Conservation (phyloP, 768 basidiomycete genomes). For the Boletus pseudo-olivaceus region DNA sequence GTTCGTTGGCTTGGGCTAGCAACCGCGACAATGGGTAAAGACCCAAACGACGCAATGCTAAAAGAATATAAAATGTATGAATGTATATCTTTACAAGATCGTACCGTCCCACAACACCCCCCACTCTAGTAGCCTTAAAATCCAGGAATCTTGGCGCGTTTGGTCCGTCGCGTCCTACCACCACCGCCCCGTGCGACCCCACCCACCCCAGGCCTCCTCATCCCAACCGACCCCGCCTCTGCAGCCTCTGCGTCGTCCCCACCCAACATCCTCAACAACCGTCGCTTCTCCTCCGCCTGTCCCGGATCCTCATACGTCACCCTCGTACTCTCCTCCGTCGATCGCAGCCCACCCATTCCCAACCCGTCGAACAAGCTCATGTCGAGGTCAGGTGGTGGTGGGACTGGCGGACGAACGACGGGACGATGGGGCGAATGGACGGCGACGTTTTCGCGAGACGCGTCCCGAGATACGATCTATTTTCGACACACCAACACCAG, state of each 20-base stretch:
- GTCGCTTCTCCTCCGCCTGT: constrained; percentile 54
- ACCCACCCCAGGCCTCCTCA: too few species aligned
- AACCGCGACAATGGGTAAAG: background rate
- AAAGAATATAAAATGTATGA: too few species aligned
- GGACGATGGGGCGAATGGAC: constrained; percentile 8
- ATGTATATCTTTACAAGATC: background rate
- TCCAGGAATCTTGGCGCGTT: background rate
- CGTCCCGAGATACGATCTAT: constrained; percentile 35
- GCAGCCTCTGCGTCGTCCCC: constrained; percentile 12
- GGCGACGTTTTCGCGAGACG: constrained; percentile 30
- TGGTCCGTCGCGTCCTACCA: background rate
- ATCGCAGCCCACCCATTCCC: constrained; percentile 12
- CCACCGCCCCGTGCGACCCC: background rate
- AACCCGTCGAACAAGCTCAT: constrained; percentile 27
- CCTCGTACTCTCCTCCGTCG: constrained; percentile 45
- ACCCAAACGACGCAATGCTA: background rate
- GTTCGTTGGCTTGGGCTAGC: background rate
- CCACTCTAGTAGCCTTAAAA: background rate
- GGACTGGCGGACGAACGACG: background rate
- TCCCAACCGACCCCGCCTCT: background rate
- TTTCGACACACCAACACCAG: background rate
- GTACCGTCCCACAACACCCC: background rate
- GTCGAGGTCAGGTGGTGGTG: constrained; percentile 23
- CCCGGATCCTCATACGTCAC: constrained; percentile 70
- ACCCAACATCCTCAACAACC: constrained; percentile 53